Evolutionary conservation across 2,329 filamentous ascomycete genomes (phyloP), one percentile per base, ranked within the genome.

Genomic region (Cercospora sp.): DNA sequence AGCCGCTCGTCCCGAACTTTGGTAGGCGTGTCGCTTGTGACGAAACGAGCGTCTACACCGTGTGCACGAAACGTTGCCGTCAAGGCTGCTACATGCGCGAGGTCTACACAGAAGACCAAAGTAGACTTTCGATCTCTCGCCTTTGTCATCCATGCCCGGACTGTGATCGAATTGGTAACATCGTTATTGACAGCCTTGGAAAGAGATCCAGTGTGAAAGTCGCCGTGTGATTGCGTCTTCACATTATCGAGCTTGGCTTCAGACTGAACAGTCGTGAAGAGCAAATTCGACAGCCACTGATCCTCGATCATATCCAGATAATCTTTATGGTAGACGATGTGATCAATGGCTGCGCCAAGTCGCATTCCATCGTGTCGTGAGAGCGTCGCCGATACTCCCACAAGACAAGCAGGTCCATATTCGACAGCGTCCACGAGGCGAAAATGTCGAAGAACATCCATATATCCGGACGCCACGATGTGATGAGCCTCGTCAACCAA

Each of bases 401-500:
- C 90, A 13, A 99, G 83, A 18, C 88, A 86, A 7, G 75, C 73
- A 8, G 68, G 60, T 0, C 92, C 65, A 51, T 62, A 65, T 16
- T 60, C 42, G 13, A 60, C 51, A 90, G 12, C 86, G 64, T 87
- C 80, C 12, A 84, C 82, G 71, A 97, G 85, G 0, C 89, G 88
- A 78, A 99, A 97, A 78, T 98, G 88, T n/a, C 86, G 83, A 59
- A 99, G 82, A 0, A 89, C 86, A 51, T 86, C 85, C 69, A 96
- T 84, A 76, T 98, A 98, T 7, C 89, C 88, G 1, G 88, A 85
- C 0, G 95, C 91, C 55, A 97, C 94, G 63, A 98, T 97, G 79
- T 99, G 95, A 78, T 99, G 95, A 4, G 94, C 95, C 80, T 99
- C 95, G 72, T 99, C 95, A 3, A 99, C 94, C 2, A 99, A 85